These are phyloP conservation scores for Trichoderma sp. DNA, from an alignment of 2,329 filamentous ascomycete species.

Conservation along the genomic window DNA sequence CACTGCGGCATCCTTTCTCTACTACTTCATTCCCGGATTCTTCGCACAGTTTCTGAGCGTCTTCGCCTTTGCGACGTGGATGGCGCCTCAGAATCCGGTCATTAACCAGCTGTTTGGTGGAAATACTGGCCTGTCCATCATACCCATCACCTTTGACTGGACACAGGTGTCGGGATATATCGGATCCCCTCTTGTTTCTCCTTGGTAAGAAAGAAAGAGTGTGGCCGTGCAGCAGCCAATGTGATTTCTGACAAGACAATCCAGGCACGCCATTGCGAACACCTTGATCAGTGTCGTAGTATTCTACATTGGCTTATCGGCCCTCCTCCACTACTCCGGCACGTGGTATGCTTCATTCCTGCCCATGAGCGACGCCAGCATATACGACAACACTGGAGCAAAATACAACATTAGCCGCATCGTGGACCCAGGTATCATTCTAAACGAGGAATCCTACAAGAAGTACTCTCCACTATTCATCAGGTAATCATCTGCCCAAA, in stretches of 20 bases:
- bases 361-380: constrained; percentile 69
- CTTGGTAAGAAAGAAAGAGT: constrained; percentile 54
- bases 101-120: constrained; percentile 76
- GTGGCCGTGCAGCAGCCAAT: too few species aligned
- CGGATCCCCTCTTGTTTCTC: constrained; percentile 67
- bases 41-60: constrained; percentile 69
- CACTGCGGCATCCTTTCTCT: constrained; percentile 59
- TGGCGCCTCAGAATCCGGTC: constrained; percentile 66
- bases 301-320: constrained; percentile 64
- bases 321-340: constrained; percentile 65
- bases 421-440: constrained; percentile 60
- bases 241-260: neutral
- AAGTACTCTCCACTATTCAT: constrained; percentile 69
- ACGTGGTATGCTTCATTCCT: constrained; percentile 66
- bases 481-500: constrained; percentile 40
- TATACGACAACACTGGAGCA: constrained; percentile 69
- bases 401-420: constrained; percentile 66
- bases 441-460: constrained; percentile 65
- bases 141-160: constrained; percentile 78
- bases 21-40: constrained; percentile 71
- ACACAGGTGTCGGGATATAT: constrained; percentile 70
- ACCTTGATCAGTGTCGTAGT: constrained; percentile 66
- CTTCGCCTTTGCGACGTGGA: constrained; percentile 73
- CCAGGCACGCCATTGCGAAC: constrained; percentile 70
- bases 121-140: constrained; percentile 64